Evolutionary conservation across 176 grass and related monocot species (phyloP), one percentile per base, ranked within the genome.

Genomic region (Ensete glaucum): DNA sequence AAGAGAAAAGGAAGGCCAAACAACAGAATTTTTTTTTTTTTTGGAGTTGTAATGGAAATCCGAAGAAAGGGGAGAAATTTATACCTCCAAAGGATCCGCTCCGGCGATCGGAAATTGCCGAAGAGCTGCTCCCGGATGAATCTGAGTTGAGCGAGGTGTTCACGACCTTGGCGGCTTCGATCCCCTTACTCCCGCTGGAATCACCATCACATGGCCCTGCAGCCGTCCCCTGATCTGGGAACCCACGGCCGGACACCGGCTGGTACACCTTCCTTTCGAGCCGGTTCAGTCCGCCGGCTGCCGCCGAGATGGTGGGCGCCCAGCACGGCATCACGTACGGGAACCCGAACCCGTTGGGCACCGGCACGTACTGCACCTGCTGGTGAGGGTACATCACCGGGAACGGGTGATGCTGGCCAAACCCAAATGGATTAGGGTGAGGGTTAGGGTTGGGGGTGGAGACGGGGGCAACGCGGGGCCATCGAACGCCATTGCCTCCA

Each of bases 41-140:
- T 29, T 29, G 29, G 2, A 29, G 29, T 29, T 29, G 29, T 29
- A 29, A 29, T 29, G 2, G 64, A 67, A n/a, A 66, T 27, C 12
- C 12, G 15, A 34, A 67, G 16, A 43, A n/a, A n/a, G 43, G 15
- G 48, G 21, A 2, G 10, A 17, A 16, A 26, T 55, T n/a, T 73
- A 55, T 78, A 81, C 84, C 79, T 66, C 19, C 19, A 66, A 81
- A 0, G 9, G 66, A 78, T 8, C 67, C 73, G 53, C 84, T 78
- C 4, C 54, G 50, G 22, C 17, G 54, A 55, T 82, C 65, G 3
- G 74, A 81, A 8, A 74, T 7, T 19, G 53, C 67, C 1, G 29
- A 71, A 11, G 84, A 81, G 68, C 74, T 74, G 69, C 84, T 85
- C 19, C 73, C 57, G 1, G 71, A 24, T 59, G 72, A 50, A 8